Conservation (phyloP, 495 filamentous ascomycete species). For the Glonium stellatum region DNA sequence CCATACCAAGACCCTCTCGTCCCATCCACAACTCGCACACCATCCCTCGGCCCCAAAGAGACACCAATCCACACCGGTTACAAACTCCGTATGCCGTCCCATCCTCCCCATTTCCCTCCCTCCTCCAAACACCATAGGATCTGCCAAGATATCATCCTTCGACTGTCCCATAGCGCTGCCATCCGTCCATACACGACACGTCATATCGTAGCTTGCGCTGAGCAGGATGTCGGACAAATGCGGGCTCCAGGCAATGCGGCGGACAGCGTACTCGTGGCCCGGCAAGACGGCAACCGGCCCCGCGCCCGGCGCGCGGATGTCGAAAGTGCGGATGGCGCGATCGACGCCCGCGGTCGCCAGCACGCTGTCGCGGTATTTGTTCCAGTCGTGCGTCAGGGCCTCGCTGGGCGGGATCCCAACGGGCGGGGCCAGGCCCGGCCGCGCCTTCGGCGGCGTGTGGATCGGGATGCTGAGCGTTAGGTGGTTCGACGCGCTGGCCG, state of each 20-base stretch:
- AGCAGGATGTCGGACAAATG: slow-evolving; percentile 79
- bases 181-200: slow-evolving; percentile 85
- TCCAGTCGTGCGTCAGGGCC: slow-evolving; percentile 95
- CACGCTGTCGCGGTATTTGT: slow-evolving; percentile 82
- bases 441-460: slow-evolving; percentile 51
- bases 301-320: slow-evolving; percentile 65
- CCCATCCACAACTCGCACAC: slow-evolving; percentile 91
- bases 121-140: slow-evolving; percentile 35
- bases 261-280: slow-evolving; percentile 87
- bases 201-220: slow-evolving; percentile 96
- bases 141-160: slow-evolving; percentile 31
- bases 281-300: slow-evolving; percentile 63
- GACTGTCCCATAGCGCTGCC: slow-evolving; percentile 48
- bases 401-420: slow-evolving; percentile 57
- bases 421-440: slow-evolving; percentile 36
- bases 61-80: slow-evolving; percentile 97
- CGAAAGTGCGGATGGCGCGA: slow-evolving; percentile 75
- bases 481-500: slow-evolving; percentile 74
- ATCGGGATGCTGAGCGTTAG: slow-evolving; percentile 69
- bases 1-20: slow-evolving; percentile 84
- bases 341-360: slow-evolving; percentile 91
- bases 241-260: slow-evolving; percentile 80
- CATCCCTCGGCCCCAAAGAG: slow-evolving; percentile 91
- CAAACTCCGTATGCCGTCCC: slow-evolving; percentile 91
- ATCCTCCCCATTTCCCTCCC: slow-evolving; percentile 77